Evolutionary conservation across 108 stramenopile genomes (phyloP), one percentile per base, ranked within the genome.

Genomic region (Fragilariopsis cylindrus): DNA sequence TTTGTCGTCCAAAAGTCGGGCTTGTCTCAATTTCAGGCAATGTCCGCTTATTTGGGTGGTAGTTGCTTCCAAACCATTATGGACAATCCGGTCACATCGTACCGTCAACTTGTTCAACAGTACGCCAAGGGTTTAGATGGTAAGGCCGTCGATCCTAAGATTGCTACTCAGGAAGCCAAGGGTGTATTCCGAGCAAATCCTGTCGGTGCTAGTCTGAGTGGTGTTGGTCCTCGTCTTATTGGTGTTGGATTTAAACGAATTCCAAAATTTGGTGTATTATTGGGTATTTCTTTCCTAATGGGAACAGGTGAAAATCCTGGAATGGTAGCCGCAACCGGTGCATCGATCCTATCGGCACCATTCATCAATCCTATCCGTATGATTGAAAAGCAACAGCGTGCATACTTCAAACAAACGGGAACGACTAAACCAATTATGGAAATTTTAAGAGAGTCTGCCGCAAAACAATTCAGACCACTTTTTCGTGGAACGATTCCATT

Each of bases 331-430:
- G 95, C 95, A 53, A 89, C 88, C 54, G 92, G 90, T 46, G 95
- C 95, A 12, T 90, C 88, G 18, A 86, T 96, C 60, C 78, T 92
- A 9, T 84, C 82, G 44, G 95, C 95, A 42, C 92, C 92, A 7
- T 96, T 96, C 72, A 96, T 96, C 79, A 96, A 96, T 71, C 95
- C 95, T 53, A 94, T 96, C 68, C 90, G 96, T 39, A 94, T 96
- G 93, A 94, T 96, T 82, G 96, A 96, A 80, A 96, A 96, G 88
- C 96, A 96, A 75, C 96, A 96, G 71, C 90, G 96, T 42, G 93
- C 93, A 50, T 92, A 83, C 82, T 93, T 93, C 79, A 93, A 93
- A 79, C 82, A 84, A 57, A 93, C 95, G 1, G 95, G 95, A 8
- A 82, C 85, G 39, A 79, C 82, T 70, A 96, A 96, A 77, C 92